Conservation (phyloP, 257 asterid genomes). For the Lantana camara region DNA sequence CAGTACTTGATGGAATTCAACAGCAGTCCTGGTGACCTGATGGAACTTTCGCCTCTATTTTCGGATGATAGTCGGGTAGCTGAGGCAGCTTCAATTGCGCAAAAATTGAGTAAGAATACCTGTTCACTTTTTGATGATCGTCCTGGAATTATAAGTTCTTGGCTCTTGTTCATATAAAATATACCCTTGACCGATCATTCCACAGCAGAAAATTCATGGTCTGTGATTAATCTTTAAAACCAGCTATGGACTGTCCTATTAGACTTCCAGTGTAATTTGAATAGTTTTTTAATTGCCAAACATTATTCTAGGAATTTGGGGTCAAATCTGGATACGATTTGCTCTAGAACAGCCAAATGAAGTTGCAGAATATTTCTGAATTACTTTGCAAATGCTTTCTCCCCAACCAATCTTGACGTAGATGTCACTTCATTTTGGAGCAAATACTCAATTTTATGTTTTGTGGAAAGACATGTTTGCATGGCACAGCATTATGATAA, state of each 20-base stretch:
- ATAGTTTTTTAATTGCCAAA: neutral
- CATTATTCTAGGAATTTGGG: neutral
- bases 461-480: no score
- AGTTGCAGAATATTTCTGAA: conserved; percentile 14
- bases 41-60: conserved; percentile 97
- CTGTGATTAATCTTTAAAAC: neutral
- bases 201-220: conserved; percentile 2
- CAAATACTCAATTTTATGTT: neutral
- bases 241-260: conserved; percentile 9
- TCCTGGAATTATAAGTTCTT: neutral
- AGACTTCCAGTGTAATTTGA: neutral
- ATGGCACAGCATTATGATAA: no score
- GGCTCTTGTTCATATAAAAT: conserved; percentile 5
- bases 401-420: no score
- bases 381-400: neutral
- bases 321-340: neutral
- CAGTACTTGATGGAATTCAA: conserved; percentile 99
- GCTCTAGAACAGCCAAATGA: conserved; percentile 17
- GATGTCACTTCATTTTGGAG: neutral
- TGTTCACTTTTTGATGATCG: neutral
- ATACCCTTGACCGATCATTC: conserved; percentile 8
- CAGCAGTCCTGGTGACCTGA: conserved; percentile 94
- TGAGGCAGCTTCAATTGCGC: conserved; percentile 99
- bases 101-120: conserved; percentile 81
- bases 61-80: conserved; percentile 99